Evolutionary conservation across 345 rosid genomes (phyloP).

Genomic region (Melaleuca alternifolia): DNA sequence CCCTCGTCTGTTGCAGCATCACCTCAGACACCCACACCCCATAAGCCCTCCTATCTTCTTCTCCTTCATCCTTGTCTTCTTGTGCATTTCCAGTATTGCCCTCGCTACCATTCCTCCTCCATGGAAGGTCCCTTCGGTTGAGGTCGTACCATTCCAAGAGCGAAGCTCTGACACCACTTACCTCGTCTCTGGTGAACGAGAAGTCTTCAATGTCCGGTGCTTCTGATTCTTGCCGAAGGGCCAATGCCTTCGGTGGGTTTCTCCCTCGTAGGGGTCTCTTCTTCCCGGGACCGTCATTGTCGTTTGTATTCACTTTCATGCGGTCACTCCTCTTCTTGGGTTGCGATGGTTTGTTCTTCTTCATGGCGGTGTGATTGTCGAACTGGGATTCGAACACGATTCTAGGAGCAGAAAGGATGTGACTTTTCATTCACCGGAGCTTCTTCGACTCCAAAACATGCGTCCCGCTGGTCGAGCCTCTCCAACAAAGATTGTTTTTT

Average conservation of each 20-base stretch:
- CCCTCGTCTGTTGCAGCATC: conserved; percentile 96
- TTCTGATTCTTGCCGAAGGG: background rate
- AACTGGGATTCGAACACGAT: background rate
- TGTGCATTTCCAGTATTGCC: background rate
- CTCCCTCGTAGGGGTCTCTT: background rate
- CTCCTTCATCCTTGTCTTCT: conserved; percentile 5
- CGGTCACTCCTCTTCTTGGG: background rate
- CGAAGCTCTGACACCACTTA: conserved; percentile 32
- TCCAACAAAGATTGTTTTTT: background rate
- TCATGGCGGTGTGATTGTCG: background rate
- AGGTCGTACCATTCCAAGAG: conserved; percentile 66
- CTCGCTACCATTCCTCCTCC: conserved; percentile 31
- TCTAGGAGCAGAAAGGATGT: background rate
- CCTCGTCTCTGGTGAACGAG: conserved; percentile 37
- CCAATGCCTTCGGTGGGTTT: background rate
- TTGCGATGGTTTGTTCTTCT: background rate
- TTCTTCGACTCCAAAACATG: background rate
- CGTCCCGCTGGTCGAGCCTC: background rate
- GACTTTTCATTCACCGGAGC: background rate
- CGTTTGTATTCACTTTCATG: background rate
- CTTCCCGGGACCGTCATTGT: background rate
- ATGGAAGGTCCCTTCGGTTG: conserved; percentile 70
- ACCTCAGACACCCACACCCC: conserved; percentile 96
- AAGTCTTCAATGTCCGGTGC: conserved; percentile 63
- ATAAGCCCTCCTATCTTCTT: conserved; percentile 51